Base-by-base conservation (phyloP, 495 filamentous ascomycete genomes). In the Lichina pygmaea region DNA sequence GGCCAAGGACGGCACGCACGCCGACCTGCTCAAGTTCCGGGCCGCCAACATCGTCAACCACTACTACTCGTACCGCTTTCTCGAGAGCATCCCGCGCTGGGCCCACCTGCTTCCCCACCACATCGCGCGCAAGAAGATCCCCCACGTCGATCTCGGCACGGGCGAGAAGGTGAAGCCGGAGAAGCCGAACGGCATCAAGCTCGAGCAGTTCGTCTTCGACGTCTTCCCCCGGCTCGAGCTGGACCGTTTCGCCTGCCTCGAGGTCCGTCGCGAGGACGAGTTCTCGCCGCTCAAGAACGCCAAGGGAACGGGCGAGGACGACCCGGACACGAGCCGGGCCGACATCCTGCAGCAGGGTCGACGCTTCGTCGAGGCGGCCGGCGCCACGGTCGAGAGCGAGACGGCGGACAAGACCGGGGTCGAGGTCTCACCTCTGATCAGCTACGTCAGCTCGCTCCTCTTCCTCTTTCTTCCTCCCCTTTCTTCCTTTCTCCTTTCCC, bases 31-130 rank as follows among this genome's bases (percentile, higher is more conserved):
- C 56, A 92, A 83, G 63, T 94, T 92, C 76, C 77, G 89, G 40
- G 86, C 89, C 44, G 89, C 86, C 51, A 99, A 99, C 64, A 99
- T 99, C 49, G 89, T 99, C 62, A 99, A 99, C 69, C 89, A 99
- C 67, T 99, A 94, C 70, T 99, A 99, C 66, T 86, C 79, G 34
- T 91, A 84, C 68, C 65, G 72, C 47, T 99, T 94, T 67, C 68
- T 99, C 43, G 79, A 93, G 57, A 76, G 71, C 40, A 92, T 95
- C 52, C 83, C 86, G 44, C 66, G 74, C 52, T 93, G 78, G 77
- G 72, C 73, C 15, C 74, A 86, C 62, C 70, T 72, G 51, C 70
- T 99, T 32, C 89, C 86, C 3, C 91, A 94, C 57, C 89, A 99
- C 65, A 77, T 99, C 42, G 89, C 89, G 34, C 71, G 74, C 54